phyloP scores from a whole-genome alignment of 306 rosid genomes.

The Malus fusca region DNA sequence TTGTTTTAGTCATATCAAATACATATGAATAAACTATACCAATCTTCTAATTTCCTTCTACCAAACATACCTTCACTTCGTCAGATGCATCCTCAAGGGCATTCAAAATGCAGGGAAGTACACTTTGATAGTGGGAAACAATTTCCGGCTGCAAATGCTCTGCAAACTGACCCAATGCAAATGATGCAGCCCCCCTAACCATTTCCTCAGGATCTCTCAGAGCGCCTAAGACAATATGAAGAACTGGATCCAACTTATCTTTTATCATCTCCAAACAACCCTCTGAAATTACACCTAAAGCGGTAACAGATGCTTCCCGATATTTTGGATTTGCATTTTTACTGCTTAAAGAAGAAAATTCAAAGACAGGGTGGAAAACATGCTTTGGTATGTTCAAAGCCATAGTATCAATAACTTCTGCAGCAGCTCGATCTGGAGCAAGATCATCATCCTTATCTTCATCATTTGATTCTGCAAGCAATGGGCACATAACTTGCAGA shows the following conservation, averaged over 20 bases:
- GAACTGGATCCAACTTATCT: slow-evolving; percentile 79
- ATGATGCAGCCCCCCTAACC: slow-evolving; percentile 98
- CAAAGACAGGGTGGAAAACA: slow-evolving; percentile 73
- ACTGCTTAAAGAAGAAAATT: slow-evolving; percentile 78
- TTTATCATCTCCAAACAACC: slow-evolving; percentile 90
- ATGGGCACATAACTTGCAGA: slow-evolving; percentile 84
- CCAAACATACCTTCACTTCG: slow-evolving; percentile 78
- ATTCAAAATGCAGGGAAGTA: slow-evolving; percentile 90
- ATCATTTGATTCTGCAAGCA: slow-evolving; percentile 82
- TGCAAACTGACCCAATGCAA: slow-evolving; percentile 97
- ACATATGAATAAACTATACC: slow-evolving; percentile 14
- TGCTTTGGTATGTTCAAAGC: slow-evolving; percentile 85
- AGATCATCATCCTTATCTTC: slow-evolving; percentile 88
- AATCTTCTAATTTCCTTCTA: slow-evolving; percentile 9
- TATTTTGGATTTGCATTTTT: slow-evolving; percentile 88
- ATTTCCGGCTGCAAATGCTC: slow-evolving; percentile 95
- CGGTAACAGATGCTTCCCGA: slow-evolving; percentile 94
- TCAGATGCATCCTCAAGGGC: slow-evolving; percentile 92
- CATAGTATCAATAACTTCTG: slow-evolving; percentile 96
- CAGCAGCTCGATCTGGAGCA: slow-evolving; percentile 97
- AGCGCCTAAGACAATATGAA: slow-evolving; percentile 83
- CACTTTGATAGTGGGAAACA: slow-evolving; percentile 88
- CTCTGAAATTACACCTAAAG: slow-evolving; percentile 92
- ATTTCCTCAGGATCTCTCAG: slow-evolving; percentile 93
- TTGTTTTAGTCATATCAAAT: slow-evolving; percentile 16